phyloP scores from a whole-genome alignment of 2,329 filamentous ascomycete species.

The Chalara sp. region DNA sequence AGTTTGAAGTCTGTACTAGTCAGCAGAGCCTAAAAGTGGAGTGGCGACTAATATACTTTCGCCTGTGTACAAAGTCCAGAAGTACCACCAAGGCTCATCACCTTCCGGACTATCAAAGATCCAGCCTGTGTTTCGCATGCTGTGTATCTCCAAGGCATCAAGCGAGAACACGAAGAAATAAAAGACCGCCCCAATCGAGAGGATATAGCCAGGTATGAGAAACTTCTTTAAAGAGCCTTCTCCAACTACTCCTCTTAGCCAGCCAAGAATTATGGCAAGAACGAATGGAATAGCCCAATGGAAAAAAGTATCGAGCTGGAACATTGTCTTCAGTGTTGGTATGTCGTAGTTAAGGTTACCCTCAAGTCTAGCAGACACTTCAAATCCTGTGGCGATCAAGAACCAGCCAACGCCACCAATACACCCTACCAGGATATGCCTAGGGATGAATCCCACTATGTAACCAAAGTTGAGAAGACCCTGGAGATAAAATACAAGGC shows the following conservation, averaged over 20 bases:
- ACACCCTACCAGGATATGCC: slow-evolving; percentile 93
- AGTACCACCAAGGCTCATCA: slow-evolving; percentile 94
- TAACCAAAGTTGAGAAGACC: slow-evolving; percentile 83
- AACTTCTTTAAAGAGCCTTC: slow-evolving; percentile 56
- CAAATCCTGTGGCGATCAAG: slow-evolving; percentile 81
- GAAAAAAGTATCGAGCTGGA: slow-evolving; percentile 65
- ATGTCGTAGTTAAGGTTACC: slow-evolving; percentile 79
- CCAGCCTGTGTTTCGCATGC: slow-evolving; percentile 72
- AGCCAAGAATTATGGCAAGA: slow-evolving; percentile 70
- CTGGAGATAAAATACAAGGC: slow-evolving; percentile 85
- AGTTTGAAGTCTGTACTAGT: slow-evolving; percentile 60
- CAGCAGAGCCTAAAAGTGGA: slow-evolving; percentile 8
- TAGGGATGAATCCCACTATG: slow-evolving; percentile 92
- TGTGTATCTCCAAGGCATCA: slow-evolving; percentile 58
- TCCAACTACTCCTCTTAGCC: slow-evolving; percentile 67
- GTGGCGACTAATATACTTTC: slow-evolving; percentile 45
- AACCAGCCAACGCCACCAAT: slow-evolving; percentile 98
- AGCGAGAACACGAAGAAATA: slow-evolving; percentile 70
- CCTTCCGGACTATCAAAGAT: slow-evolving; percentile 79
- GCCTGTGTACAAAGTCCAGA: slow-evolving; percentile 77
- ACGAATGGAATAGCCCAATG: slow-evolving; percentile 78
- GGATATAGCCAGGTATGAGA: slow-evolving; percentile 80
- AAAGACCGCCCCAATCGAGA: slow-evolving; percentile 68
- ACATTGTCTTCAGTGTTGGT: slow-evolving; percentile 67
- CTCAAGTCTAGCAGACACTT: slow-evolving; percentile 84